Evolutionary conservation across 2,329 filamentous ascomycete species (phyloP), one percentile per base, ranked within the genome.

Genomic region (Xylariaceae sp.): DNA sequence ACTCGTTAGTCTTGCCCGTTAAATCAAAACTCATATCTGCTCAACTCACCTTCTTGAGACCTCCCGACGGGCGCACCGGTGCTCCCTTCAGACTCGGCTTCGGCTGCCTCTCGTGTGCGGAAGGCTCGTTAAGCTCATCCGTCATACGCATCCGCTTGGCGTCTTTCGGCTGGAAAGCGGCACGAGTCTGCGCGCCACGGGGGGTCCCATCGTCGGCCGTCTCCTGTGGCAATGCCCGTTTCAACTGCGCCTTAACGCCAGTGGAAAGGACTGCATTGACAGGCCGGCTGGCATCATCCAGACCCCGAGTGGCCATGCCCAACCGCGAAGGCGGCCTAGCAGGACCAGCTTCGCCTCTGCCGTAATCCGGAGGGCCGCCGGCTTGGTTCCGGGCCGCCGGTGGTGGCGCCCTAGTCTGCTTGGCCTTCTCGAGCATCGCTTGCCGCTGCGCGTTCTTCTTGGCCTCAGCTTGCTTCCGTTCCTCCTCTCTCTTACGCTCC

Each of bases 81-180:
- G 91, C 90, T 11, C 88, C 89, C 77, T 92, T 94, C 67, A 92
- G 82, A 52, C 81, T 84, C 57, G 84, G 81, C 51, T 84, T 84
- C 57, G 84, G 81, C 51, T 84, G 80, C 47, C 83, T 81, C 58
- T 84, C 80, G 69, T 80, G 79, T 51, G 84, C 81, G 49, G 80
- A 75, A 57, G 87, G 84, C 58, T 87, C 82, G 63, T 90, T 86
- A 62, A 84, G 82, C 59, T 86, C 83, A 55, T 93, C 88, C 48
- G 88, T 86, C 55, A 88, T 94, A 71, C 88, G 88, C 65, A 91
- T 84, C 59, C 92, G 84, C 78, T 96, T 97, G 18, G 83, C 80
- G 55, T 96, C 90, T 65, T 85, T 83, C 18, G 82, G 76, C 69
- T 89, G 84, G 66, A 89, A 87, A 8, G 83, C 79, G 39, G 79